A percentile compares a stretch with the other conserved stretches of the same genome.
These are phyloP conservation scores for Fusarium pininemorale DNA, from an alignment of 2,329 filamentous ascomycete genomes.

Conservation along the genomic window DNA sequence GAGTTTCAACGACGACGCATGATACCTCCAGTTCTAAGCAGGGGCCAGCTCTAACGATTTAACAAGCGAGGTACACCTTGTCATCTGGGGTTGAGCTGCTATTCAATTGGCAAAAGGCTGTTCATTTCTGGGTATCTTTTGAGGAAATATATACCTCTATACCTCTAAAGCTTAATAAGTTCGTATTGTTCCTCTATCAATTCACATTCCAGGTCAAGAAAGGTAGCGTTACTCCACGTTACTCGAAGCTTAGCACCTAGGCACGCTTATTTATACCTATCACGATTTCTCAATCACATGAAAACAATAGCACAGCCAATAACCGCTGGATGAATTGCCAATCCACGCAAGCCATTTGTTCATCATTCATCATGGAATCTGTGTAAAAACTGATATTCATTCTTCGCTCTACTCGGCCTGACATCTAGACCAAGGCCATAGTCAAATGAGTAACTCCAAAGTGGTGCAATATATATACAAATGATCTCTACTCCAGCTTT, in stretches of 20 bases:
- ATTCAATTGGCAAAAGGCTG: neutral
- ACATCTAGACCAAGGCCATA: neutral
- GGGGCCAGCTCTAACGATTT: constrained; percentile 2
- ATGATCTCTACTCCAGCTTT: constrained; percentile 13
- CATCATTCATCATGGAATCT: neutral
- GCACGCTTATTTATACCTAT: neutral
- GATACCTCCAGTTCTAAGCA: neutral
- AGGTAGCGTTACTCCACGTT: neutral
- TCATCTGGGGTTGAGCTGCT: neutral
- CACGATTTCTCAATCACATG: neutral
- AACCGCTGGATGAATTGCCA: neutral
- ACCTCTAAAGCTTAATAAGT: neutral
- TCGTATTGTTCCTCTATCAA: neutral
- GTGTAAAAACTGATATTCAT: constrained; percentile 1
- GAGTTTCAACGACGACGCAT: neutral
- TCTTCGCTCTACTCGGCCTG: constrained; percentile 18
- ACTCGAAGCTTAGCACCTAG: neutral
- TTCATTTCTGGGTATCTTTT: neutral
- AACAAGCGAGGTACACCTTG: constrained; percentile 9
- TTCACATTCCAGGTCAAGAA: neutral
- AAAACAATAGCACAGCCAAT: constrained; percentile 1
- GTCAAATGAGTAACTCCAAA: constrained; percentile 16
- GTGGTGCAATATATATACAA: constrained; percentile 23
- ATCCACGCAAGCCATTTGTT: neutral
- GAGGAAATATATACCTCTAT: neutral